phyloP scores from a whole-genome alignment of 1,139 yeast genomes.

The Waltiozyma sp. region DNA sequence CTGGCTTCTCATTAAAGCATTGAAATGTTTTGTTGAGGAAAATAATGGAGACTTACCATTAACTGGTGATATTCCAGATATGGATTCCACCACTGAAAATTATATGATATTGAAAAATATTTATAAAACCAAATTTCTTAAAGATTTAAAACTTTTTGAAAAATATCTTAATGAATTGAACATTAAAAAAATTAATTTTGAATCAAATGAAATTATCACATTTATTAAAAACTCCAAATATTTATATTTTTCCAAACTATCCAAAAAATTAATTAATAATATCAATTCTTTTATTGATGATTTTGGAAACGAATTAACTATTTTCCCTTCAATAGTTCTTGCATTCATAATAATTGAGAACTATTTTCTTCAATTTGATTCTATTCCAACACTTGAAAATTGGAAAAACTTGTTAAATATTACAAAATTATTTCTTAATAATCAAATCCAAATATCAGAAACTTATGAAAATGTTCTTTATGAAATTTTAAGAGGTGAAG shows the following conservation, averaged over 20 bases:
- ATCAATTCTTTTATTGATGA: background rate
- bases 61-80: slow-evolving; percentile 74
- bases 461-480: slow-evolving; percentile 16
- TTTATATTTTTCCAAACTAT: slow-evolving; percentile 23
- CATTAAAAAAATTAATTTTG: slow-evolving; percentile 18
- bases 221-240: slow-evolving; percentile 52
- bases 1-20: slow-evolving; percentile 52
- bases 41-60: slow-evolving; percentile 47
- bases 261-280: slow-evolving; percentile 1
- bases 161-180: slow-evolving; percentile 21
- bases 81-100: slow-evolving; percentile 66
- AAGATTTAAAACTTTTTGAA: slow-evolving; percentile 36
- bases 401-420: slow-evolving; percentile 5
- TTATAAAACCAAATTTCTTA: slow-evolving; percentile 44
- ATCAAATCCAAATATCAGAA: slow-evolving; percentile 6
- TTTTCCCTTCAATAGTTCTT: slow-evolving; percentile 16
- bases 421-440: slow-evolving; percentile 8
- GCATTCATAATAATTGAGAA: slow-evolving; percentile 17
- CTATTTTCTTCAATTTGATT: slow-evolving; percentile 2
- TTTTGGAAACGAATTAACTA: background rate
- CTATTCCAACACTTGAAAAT: slow-evolving; percentile 7
- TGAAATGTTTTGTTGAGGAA: slow-evolving; percentile 36
- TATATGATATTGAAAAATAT: slow-evolving; percentile 49
- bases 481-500: slow-evolving; percentile 28
- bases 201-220: slow-evolving; percentile 30